Evolutionary conservation across 495 filamentous ascomycete genomes (phyloP).

Genomic region (Penicillium paradoxum): DNA sequence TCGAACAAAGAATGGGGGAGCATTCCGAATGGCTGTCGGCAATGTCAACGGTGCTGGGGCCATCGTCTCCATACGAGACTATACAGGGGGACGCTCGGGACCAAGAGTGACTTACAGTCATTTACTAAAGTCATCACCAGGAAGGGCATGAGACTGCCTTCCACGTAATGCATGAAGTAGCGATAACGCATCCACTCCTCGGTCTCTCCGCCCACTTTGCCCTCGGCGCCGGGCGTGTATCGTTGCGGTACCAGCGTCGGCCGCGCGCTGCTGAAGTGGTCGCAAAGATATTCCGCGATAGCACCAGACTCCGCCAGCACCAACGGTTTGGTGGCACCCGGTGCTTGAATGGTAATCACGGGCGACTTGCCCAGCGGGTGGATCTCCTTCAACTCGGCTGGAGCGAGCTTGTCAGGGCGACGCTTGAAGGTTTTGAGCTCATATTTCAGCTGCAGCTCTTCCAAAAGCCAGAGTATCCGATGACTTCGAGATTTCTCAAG

Average conservation of each 20-base stretch:
- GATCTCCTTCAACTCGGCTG: slow-evolving; percentile 64
- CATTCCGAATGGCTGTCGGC: slow-evolving; percentile 51
- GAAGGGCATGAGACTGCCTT: slow-evolving; percentile 73
- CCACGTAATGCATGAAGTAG: slow-evolving; percentile 76
- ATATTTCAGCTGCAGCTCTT: slow-evolving; percentile 76
- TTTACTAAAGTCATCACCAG: slow-evolving; percentile 56
- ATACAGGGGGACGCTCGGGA: background rate
- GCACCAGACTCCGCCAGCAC: slow-evolving; percentile 75
- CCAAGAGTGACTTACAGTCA: slow-evolving; percentile 41
- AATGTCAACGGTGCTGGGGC: background rate
- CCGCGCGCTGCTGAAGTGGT: slow-evolving; percentile 55
- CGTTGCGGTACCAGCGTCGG: slow-evolving; percentile 57
- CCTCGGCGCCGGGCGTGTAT: slow-evolving; percentile 48
- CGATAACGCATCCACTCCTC: slow-evolving; percentile 73
- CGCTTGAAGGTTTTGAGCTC: slow-evolving; percentile 72
- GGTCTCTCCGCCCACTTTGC: slow-evolving; percentile 60
- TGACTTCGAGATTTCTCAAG: slow-evolving; percentile 60
- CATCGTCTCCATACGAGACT: background rate
- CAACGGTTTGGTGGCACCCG: slow-evolving; percentile 44
- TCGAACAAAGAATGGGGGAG: slow-evolving; percentile 79
- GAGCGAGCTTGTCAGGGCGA: slow-evolving; percentile 55
- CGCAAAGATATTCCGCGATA: slow-evolving; percentile 75
- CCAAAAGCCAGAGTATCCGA: slow-evolving; percentile 83
- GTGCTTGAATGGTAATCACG: slow-evolving; percentile 55
- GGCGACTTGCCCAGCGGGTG: slow-evolving; percentile 87